Conservation (phyloP, 495 filamentous ascomycete genomes). For the Annulohypoxylon moriforme region DNA sequence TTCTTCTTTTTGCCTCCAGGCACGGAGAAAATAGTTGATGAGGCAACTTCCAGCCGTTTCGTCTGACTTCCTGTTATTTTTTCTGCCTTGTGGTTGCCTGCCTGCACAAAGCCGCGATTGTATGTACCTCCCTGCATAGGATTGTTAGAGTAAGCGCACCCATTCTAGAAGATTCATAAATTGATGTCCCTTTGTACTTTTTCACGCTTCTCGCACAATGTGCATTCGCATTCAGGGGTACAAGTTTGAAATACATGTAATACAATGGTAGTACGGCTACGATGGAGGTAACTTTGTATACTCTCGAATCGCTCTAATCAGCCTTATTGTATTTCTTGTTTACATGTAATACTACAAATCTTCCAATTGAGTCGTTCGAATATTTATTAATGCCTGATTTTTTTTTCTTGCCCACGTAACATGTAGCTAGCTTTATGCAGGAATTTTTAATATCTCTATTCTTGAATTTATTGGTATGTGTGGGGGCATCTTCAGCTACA, state of each 20-base stretch:
- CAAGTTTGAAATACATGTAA: not conserved
- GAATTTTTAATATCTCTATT: not conserved
- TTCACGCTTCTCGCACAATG: not conserved
- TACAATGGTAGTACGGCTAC: not conserved
- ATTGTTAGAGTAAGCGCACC: not conserved
- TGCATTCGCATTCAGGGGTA: conserved; percentile 21
- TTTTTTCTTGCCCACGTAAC: not conserved
- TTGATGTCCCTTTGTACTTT: conserved; percentile 2
- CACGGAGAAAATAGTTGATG: conserved; percentile 17
- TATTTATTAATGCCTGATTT: conserved; percentile 7
- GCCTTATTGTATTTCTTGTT: conserved; percentile 1
- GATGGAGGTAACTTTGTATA: not conserved
- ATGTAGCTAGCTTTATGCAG: conserved; percentile 1
- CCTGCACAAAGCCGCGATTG: not conserved
- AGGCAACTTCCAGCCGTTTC: conserved; percentile 25
- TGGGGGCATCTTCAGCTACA: conserved; percentile 2
- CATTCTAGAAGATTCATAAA: conserved; percentile 30
- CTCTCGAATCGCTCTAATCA: not conserved
- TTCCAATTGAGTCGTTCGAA: not conserved
- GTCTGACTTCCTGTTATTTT: not conserved
- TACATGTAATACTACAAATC: not conserved
- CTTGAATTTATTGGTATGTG: not conserved
- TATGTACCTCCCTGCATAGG: not conserved
- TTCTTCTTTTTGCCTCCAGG: conserved; percentile 10
- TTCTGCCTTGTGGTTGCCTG: conserved; percentile 1